Evolutionary conservation across 345 rosid genomes (phyloP).

Genomic region (Eucalyptus cladocalyx): DNA sequence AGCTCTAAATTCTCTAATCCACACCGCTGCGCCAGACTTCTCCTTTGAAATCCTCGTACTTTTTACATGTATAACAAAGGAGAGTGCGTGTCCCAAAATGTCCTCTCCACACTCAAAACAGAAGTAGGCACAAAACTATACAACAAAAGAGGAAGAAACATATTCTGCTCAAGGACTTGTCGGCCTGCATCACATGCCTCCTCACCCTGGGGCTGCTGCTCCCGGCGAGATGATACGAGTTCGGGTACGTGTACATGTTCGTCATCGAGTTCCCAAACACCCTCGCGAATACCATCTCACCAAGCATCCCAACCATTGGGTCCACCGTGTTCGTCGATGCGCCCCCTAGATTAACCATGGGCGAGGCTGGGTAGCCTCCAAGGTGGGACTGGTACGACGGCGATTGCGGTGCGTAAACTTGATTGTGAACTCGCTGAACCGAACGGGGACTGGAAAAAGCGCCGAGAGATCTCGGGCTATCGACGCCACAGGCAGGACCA

Average conservation of each 20-base stretch:
- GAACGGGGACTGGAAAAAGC: background rate
- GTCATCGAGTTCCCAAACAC: background rate
- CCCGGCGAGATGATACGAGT: slow-evolving; percentile 14
- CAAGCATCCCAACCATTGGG: slow-evolving; percentile 16
- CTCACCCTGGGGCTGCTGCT: slow-evolving; percentile 17
- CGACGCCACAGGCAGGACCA: background rate
- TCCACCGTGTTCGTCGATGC: background rate
- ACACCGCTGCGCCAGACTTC: background rate
- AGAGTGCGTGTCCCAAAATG: background rate
- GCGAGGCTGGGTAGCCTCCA: background rate
- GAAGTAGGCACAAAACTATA: slow-evolving; percentile 16
- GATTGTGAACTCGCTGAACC: background rate
- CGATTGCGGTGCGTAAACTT: background rate
- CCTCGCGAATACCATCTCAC: slow-evolving; percentile 17
- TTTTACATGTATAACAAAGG: background rate
- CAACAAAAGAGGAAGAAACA: slow-evolving; percentile 37
- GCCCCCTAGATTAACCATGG: background rate
- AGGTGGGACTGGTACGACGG: background rate
- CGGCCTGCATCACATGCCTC: slow-evolving; percentile 30
- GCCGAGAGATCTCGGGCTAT: background rate
- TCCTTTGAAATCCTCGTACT: background rate
- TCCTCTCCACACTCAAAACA: slow-evolving; percentile 7
- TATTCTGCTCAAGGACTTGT: slow-evolving; percentile 30
- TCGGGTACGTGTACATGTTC: background rate
- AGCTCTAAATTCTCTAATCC: background rate